Conservation (phyloP, 148 eudicot species). For the Bassia scoparia region DNA sequence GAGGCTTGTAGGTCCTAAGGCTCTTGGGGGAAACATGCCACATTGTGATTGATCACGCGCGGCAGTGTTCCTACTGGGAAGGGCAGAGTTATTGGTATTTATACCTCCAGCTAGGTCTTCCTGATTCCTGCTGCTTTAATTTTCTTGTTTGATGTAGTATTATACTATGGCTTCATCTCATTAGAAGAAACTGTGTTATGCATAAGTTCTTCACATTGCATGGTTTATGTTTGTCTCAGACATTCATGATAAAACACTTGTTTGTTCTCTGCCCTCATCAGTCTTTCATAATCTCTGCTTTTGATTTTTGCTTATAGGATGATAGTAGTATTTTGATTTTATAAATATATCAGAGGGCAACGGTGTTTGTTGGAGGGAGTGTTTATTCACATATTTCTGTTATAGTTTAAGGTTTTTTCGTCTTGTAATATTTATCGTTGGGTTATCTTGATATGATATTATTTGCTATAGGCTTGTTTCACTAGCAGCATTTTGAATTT, state of each 20-base stretch:
- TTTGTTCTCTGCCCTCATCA: not conserved
- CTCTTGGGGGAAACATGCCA: slow-evolving; percentile 98
- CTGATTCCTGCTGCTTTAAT: not conserved
- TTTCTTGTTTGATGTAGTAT: not conserved
- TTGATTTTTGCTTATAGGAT: no score
- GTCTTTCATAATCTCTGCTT: not conserved
- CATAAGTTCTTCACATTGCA: no score
- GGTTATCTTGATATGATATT: not conserved
- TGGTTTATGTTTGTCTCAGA: not conserved
- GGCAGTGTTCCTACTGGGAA: slow-evolving; percentile 96
- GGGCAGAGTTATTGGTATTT: slow-evolving; percentile 91
- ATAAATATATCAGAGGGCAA: no score
- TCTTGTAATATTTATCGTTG: not conserved
- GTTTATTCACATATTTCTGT: no score
- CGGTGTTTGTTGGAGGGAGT: no score
- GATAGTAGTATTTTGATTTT: no score
- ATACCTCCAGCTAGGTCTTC: slow-evolving; percentile 80
- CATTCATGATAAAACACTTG: not conserved
- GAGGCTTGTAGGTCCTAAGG: slow-evolving; percentile 83
- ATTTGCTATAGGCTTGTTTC: not conserved
- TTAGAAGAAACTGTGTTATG: no score
- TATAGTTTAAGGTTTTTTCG: not conserved
- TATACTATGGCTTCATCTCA: no score
- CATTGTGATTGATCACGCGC: slow-evolving; percentile 83
- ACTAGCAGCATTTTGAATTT: not conserved